Evolutionary conservation across 768 basidiomycete genomes (phyloP), one percentile per base, ranked within the genome.

Genomic region (Boletus sp.): DNA sequence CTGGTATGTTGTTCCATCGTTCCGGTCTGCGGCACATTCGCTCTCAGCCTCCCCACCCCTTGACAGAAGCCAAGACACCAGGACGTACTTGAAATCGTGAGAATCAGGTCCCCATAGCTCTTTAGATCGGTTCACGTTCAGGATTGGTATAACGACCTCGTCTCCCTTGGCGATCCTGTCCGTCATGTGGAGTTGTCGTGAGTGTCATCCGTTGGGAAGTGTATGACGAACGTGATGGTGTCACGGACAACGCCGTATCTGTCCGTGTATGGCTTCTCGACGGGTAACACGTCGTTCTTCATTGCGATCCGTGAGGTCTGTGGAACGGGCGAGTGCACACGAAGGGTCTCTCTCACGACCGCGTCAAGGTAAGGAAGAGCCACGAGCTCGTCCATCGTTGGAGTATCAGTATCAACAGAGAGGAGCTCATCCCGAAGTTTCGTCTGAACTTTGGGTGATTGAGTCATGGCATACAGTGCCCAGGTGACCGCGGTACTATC

Each of bases 321-420:
- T 1, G 77, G 69, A 3, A 86, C 77, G 0, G 84, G 83, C 0
- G 83, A 49, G 55, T 87, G 75, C 1, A 84, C 43, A 0, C 86
- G 79, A 52, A 88, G 66, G 23, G 4, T 23, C 23, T 23, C 23
- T 23, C 23, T 23, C 23, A 23, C 23, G 23, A 23, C 23, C 19
- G 73, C 74, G 57, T 89, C 89, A n/a, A 91, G 81, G 61, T 87
- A 89, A 0, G 84, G 79, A 4, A 93, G 73, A 4, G 77, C 72
- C 52, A 81, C 79, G 1, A 91, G 76, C 32, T 84, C 78, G 32
- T 90, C 88, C 83, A 89, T 87, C 4, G 78, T 76, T 3, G 87
- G 87, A 1, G 70, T 79, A 10, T 86, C 81, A 0, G 80, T 83
- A 1, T 74, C 61, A 11, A 84, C 70, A 0, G 70, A 62, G 8